Evolutionary conservation across 768 basidiomycete species (phyloP).

Genomic region (Mycena amicta): DNA sequence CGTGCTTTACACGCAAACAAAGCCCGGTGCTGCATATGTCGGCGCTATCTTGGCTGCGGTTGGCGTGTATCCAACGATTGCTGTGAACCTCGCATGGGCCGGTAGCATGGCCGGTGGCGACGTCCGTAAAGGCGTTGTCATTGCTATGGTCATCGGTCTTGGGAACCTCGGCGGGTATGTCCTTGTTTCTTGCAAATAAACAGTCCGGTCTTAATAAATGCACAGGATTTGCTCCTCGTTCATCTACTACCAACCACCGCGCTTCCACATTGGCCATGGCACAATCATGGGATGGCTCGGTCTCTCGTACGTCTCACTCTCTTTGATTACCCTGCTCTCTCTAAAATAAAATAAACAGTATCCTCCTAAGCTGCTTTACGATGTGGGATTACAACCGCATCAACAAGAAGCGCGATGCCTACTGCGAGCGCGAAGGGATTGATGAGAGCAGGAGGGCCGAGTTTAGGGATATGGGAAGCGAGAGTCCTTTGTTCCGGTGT

Average conservation of each 20-base stretch:
- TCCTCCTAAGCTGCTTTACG: slow-evolving; percentile 36
- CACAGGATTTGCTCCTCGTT: slow-evolving; percentile 27
- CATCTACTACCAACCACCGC: slow-evolving; percentile 22
- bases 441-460: slow-evolving; percentile 33
- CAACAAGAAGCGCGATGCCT: slow-evolving; percentile 44
- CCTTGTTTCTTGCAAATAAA: not conserved
- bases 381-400: slow-evolving; percentile 46
- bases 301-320: slow-evolving; percentile 26
- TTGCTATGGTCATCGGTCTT: slow-evolving; percentile 49
- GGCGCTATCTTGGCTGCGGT: slow-evolving; percentile 43
- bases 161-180: slow-evolving; percentile 47
- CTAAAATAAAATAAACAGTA: slow-evolving; percentile 19
- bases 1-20: slow-evolving; percentile 41
- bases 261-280: slow-evolving; percentile 21
- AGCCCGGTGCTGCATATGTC: slow-evolving; percentile 34
- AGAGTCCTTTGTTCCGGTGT: slow-evolving; percentile 49
- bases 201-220: not conserved
- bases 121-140: slow-evolving; percentile 39
- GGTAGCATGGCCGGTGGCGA: slow-evolving; percentile 49
- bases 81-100: slow-evolving; percentile 45
- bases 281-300: slow-evolving; percentile 18
- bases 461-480: slow-evolving; percentile 47
- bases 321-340: not conserved
- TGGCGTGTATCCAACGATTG: slow-evolving; percentile 45
- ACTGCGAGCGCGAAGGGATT: slow-evolving; percentile 41